A percentile compares a stretch with the other conserved stretches of the same genome.
Evolutionary conservation across 345 rosid genomes (phyloP).

Genomic region (Arabidopsis suecica): DNA sequence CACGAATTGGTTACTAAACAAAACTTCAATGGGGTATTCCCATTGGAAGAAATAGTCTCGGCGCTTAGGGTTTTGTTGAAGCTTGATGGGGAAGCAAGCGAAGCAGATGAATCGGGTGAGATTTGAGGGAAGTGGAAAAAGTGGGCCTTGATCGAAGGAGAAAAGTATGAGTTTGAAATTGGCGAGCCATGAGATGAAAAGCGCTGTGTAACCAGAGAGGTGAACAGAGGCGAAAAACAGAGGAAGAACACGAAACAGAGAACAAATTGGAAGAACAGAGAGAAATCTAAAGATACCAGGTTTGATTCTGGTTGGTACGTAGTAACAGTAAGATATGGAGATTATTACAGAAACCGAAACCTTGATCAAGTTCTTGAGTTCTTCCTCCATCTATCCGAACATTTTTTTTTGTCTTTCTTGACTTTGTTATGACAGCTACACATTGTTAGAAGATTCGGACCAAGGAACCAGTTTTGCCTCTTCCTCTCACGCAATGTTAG

Average conservation of each 20-base stretch:
- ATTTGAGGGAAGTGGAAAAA: slow-evolving; percentile 17
- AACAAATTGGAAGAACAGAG: slow-evolving; percentile 49
- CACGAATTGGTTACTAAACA: slow-evolving; percentile 10
- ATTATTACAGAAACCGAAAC: slow-evolving; percentile 5
- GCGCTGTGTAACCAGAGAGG: slow-evolving; percentile 25
- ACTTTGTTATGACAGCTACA: too few species aligned
- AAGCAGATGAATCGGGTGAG: slow-evolving; percentile 38
- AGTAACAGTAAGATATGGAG: slow-evolving; percentile 26
- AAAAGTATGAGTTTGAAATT: slow-evolving; percentile 54
- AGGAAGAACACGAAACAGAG: slow-evolving; percentile 53
- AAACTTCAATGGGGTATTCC: not conserved
- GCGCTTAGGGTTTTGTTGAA: slow-evolving; percentile 40
- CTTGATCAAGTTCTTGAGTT: slow-evolving; percentile 21
- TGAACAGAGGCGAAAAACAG: slow-evolving; percentile 43
- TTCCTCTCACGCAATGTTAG: too few species aligned
- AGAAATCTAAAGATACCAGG: slow-evolving; percentile 34
- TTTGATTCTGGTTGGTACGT: slow-evolving; percentile 12
- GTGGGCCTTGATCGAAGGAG: slow-evolving; percentile 45
- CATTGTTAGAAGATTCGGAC: too few species aligned
- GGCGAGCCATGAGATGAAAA: slow-evolving; percentile 50
- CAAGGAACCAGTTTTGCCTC: too few species aligned
- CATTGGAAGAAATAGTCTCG: slow-evolving; percentile 17
- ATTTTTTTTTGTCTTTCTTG: not conserved
- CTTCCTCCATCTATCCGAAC: slow-evolving; percentile 27
- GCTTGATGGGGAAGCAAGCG: slow-evolving; percentile 49